phyloP scores from a whole-genome alignment of 352 stramenopile genomes.

The Pythium volutum region DNA sequence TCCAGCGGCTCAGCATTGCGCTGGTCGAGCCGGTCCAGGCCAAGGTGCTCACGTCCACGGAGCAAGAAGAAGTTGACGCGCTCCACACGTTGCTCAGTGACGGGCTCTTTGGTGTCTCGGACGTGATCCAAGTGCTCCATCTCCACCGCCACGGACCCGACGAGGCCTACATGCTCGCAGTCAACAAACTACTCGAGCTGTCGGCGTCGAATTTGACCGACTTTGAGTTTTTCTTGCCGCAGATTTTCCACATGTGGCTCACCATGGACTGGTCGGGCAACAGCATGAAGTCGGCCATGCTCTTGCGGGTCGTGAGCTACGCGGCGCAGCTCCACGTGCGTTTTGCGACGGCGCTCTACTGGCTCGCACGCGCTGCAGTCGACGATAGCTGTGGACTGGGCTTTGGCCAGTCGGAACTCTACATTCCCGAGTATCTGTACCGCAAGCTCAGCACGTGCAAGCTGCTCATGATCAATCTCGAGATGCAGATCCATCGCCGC shows the following conservation, averaged over 20 bases:
- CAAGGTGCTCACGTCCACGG: conserved; percentile 35
- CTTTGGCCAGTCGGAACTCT: conserved; percentile 73
- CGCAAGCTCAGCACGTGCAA: conserved; percentile 82
- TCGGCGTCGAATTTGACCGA: conserved; percentile 58
- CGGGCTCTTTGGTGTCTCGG: conserved; percentile 59
- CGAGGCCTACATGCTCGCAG: conserved; percentile 63
- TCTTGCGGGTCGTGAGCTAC: conserved; percentile 72
- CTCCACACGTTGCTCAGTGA: conserved; percentile 51
- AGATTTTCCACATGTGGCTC: conserved; percentile 84
- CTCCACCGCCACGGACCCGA: conserved; percentile 74
- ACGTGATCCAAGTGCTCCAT: conserved; percentile 81
- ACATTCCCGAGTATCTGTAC: conserved; percentile 73
- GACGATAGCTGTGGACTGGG: conserved; percentile 80
- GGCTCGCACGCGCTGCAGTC: conserved; percentile 68
- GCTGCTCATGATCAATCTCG: conserved; percentile 75
- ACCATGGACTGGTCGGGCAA: conserved; percentile 75
- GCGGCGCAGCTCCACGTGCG: conserved; percentile 73
- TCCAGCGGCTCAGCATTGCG: conserved; percentile 55
- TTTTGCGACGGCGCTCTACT: conserved; percentile 78
- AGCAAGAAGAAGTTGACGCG: conserved; percentile 66
- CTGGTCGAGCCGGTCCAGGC: conserved; percentile 39
- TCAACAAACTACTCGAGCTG: conserved; percentile 72
- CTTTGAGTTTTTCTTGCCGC: conserved; percentile 84
- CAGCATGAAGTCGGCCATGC: conserved; percentile 68
- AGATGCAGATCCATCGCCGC: conserved; percentile 69